Base-by-base conservation (phyloP, 2,329 filamentous ascomycete genomes). In the Sporothrix luriei region DNA sequence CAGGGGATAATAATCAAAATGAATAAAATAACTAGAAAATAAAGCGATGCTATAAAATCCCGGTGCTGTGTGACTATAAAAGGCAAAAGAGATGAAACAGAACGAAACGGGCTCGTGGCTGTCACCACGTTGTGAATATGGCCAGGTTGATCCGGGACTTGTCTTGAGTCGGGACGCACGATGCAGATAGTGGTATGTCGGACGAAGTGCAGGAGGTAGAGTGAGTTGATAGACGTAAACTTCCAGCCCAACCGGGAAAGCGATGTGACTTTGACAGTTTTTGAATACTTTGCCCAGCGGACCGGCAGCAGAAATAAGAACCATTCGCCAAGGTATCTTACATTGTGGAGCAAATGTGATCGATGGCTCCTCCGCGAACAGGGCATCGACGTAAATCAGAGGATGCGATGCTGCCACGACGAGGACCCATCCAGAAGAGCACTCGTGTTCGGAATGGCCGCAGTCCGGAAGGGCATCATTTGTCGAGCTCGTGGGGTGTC, bases 381-480 rank as follows among this genome's bases (percentile, higher is more conserved):
- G 40, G 46, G 57, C 57, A 46, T 62, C n/a, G 57, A 62, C 57
- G 13, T 4, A 62, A 46, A 43, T 40, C 10, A 69, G 46, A 69
- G 68, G 68, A 38, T 38, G 14, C 9, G 51, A 43, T 16, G 59
- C 51, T 69, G 68, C 68, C 68, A 69, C 68, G 68, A 69, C 46
- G 14, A 49, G 38, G 21, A 19, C 6, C n/a, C 13, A 16, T 40
- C 26, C 24, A 33, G 24, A 43, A 49, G 24, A 49, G n/a, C 43
- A 40, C 38, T 69, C 59, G 57, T 52, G 66, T 68, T 68, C 65
- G 40, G 51, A 68, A 24, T n/a, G 24, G 14, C 21, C 49, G 38
- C 21, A 48, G 65, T 54, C 29, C 49, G 26, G 43, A n/a, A 40
- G 19, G 55, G 2, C 33, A n/a, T 62, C 38, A 26, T 26, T 51